Percentiles rank a stretch among this genome's conserved stretches.
phyloP scores from a whole-genome alignment of 192 early-diverging fungal genomes.

The Anaeromyces robustus region DNA sequence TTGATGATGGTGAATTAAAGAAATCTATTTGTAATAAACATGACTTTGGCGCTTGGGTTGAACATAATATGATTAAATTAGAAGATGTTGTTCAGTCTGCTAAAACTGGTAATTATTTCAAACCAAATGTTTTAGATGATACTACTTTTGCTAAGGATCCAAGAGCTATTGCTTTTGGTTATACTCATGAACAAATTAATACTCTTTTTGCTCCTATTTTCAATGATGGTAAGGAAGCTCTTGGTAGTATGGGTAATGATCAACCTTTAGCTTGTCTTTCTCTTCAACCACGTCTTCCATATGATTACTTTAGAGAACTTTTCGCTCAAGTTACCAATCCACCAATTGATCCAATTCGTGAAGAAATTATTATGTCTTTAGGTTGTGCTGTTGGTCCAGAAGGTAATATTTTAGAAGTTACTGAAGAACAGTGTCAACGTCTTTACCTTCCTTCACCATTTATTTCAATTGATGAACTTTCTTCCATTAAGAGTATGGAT shows the following conservation, averaged over 20 bases:
- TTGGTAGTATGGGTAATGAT: constrained; percentile 98
- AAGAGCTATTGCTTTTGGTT: constrained; percentile 72
- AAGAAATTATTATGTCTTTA: constrained; percentile 94
- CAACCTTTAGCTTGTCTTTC: constrained; percentile 85
- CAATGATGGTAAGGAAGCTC: constrained; percentile 77
- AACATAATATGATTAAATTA: constrained; percentile 62
- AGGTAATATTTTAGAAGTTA: constrained; percentile 82
- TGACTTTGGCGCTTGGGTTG: constrained; percentile 75
- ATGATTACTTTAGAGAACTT: constrained; percentile 94
- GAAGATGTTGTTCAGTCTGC: constrained; percentile 25
- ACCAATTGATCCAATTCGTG: constrained; percentile 97
- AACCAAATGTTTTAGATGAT: constrained; percentile 32
- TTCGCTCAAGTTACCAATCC: constrained; percentile 75
- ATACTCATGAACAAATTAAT: constrained; percentile 85
- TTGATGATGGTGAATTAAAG: constrained; percentile 84
- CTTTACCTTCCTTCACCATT: constrained; percentile 75
- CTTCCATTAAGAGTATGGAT: constrained; percentile 56
- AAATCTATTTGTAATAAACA: constrained; percentile 44
- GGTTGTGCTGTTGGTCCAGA: constrained; percentile 87
- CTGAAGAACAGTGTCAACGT: constrained; percentile 58
- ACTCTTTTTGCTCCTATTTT: constrained; percentile 80
- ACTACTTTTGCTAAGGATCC: constrained; percentile 52
- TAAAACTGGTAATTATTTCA: constrained; percentile 15
- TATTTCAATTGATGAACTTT: constrained; percentile 66
- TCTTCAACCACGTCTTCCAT: constrained; percentile 68